Evolutionary conservation across 2,329 filamentous ascomycete species (phyloP), one percentile per base, ranked within the genome.

Genomic region (Phialophora chinensis): DNA sequence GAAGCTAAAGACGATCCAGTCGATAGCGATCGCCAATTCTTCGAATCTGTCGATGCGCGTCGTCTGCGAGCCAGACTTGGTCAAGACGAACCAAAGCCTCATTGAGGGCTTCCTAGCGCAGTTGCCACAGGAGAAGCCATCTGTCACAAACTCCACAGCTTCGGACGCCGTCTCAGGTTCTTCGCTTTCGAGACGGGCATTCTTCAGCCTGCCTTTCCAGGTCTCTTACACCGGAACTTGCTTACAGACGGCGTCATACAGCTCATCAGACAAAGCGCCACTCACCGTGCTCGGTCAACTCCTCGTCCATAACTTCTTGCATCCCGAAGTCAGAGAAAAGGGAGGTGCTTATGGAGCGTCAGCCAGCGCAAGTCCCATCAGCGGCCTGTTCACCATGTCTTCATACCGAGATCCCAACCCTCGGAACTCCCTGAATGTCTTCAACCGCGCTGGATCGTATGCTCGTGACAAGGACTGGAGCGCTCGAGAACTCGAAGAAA

Each of bases 371-470:
- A 88, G 89, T 27, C 87, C 90, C 0, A 81, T 97, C 7, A 90
- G 92, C 72, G 94, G 93, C 27, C 78, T 96, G 0, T 98, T 99
- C 73, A 92, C 92, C 17, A 96, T 97, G 81, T 97, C 96, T 81
- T 94, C 91, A 53, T 99, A 99, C 84, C 91, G 95, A 60, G 95
- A 99, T 76, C 95, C 95, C 2, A 97, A 98, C 76, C 94, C 95
- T 0, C 84, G 90, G 69, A 97, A 97, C 78, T 94, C 92, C 0
- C 82, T 98, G 71, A 87, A 86, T 63, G 91, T 97, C 67, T 96
- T 97, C 88, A 83, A 86, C 35, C 89, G 90, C 64, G 91, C 92
- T 0, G 95, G 94, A 1, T 82, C 85, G 27, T 97, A 93, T 88
- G 95, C 93, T 0, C 84, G 88, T 11, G 90, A 96, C 72, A 90